phyloP scores from a whole-genome alignment of 305 asterid genomes.

The Fraxinus dipetala region DNA sequence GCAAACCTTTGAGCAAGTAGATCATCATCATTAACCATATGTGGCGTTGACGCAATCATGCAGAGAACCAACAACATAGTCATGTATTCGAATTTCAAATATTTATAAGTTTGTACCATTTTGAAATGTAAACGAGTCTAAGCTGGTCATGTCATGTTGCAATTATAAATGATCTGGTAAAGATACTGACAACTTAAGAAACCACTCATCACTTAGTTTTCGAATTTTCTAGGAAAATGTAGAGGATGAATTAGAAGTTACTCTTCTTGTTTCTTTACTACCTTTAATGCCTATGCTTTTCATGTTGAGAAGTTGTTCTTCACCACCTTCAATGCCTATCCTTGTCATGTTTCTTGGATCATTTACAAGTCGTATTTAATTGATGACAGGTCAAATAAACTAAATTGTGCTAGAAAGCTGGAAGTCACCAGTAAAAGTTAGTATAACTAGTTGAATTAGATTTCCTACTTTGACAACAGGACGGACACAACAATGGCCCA shows the following conservation, averaged over 20 bases:
- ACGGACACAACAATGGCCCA: neutral
- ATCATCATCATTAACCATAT: neutral
- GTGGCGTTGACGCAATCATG: neutral
- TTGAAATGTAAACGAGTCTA: constrained; percentile 1
- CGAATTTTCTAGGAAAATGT: neutral
- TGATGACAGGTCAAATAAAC: constrained; percentile 1
- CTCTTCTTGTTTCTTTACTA: neutral
- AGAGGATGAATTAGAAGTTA: neutral
- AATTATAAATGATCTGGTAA: constrained; percentile 1
- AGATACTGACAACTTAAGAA: neutral
- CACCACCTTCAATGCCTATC: neutral
- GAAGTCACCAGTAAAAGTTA: neutral
- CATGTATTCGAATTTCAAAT: neutral
- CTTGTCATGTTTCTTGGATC: neutral
- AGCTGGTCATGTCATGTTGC: constrained; percentile 3
- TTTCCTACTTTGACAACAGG: constrained; percentile 14
- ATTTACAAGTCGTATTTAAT: neutral
- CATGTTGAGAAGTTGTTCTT: neutral
- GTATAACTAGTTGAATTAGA: neutral
- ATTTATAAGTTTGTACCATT: neutral
- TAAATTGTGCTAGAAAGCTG: neutral
- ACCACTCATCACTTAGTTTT: neutral
- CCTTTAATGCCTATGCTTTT: neutral
- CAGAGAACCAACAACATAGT: neutral
- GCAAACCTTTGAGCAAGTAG: neutral